phyloP scores from a whole-genome alignment of 1,139 yeast species.

The Pichia norvegensis region DNA sequence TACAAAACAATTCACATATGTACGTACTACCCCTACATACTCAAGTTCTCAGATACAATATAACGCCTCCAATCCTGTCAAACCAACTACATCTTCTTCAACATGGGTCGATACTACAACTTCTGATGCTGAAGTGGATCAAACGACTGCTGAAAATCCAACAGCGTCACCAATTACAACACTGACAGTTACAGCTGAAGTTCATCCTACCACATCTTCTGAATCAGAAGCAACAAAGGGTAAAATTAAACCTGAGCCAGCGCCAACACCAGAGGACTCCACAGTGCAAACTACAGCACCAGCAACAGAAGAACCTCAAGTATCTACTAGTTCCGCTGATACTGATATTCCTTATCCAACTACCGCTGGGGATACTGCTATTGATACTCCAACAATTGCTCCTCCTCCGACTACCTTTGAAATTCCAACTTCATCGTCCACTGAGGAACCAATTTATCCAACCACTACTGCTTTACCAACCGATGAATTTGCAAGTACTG shows the following conservation, averaged over 20 bases:
- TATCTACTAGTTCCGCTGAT: not conserved
- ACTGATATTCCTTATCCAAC: not conserved
- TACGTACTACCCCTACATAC: not conserved
- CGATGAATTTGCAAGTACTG: not conserved
- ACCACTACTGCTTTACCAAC: not conserved
- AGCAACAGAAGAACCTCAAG: not conserved
- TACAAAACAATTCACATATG: not conserved
- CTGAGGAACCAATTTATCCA: not conserved
- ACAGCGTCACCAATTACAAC: not conserved
- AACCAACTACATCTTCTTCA: not conserved
- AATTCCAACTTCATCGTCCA: not conserved
- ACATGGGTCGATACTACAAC: not conserved
- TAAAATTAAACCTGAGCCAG: too few species aligned
- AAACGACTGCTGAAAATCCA: not conserved
- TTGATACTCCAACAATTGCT: not conserved
- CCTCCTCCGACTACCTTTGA: not conserved
- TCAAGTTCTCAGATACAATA: not conserved
- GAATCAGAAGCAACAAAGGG: not conserved
- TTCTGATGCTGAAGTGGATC: not conserved
- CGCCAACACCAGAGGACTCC: not conserved
- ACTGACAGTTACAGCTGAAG: not conserved
- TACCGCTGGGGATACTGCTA: not conserved
- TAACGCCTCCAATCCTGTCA: not conserved
- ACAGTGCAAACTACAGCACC: not conserved
- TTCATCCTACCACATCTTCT: not conserved